phyloP scores from a whole-genome alignment of 352 stramenopile species.

The Globisporangium spiculum region DNA sequence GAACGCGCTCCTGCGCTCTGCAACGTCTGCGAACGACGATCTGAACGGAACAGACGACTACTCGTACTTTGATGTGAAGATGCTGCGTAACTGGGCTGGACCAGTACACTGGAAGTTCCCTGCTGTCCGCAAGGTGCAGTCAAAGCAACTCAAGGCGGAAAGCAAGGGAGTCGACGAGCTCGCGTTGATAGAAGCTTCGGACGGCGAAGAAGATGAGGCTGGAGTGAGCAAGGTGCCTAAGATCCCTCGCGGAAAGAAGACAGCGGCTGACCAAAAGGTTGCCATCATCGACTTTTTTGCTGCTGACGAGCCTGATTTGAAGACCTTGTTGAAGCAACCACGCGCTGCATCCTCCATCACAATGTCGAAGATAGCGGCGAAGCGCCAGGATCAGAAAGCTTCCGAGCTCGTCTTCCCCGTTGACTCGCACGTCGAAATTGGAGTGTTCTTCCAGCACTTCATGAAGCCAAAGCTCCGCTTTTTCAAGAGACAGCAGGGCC shows the following conservation, averaged over 20 bases:
- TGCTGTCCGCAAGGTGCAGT: slow-evolving; percentile 45
- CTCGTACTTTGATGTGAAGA: slow-evolving; percentile 81
- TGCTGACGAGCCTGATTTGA: slow-evolving; percentile 39
- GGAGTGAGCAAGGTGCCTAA: slow-evolving; percentile 28
- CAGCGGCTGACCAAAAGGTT: slow-evolving; percentile 39
- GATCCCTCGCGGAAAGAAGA: slow-evolving; percentile 15
- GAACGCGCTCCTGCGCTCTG: slow-evolving; percentile 63
- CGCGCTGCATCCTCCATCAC: slow-evolving; percentile 34
- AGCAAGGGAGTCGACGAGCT: slow-evolving; percentile 28
- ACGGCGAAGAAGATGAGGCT: slow-evolving; percentile 30
- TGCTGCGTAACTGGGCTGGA: slow-evolving; percentile 80
- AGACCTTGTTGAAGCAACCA: slow-evolving; percentile 38
- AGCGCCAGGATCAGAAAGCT: slow-evolving; percentile 51
- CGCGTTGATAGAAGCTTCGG: slow-evolving; percentile 21
- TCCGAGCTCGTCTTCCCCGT: slow-evolving; percentile 71
- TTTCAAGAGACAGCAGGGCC: slow-evolving; percentile 38
- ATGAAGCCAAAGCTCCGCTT: slow-evolving; percentile 69
- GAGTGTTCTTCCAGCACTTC: slow-evolving; percentile 75
- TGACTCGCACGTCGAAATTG: slow-evolving; percentile 67
- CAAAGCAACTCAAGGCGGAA: slow-evolving; percentile 26
- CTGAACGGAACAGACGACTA: slow-evolving; percentile 57
- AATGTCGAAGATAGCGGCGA: slow-evolving; percentile 48
- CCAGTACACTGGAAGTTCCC: slow-evolving; percentile 76
- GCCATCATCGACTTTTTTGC: slow-evolving; percentile 58
- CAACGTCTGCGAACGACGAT: slow-evolving; percentile 40